phyloP scores from a whole-genome alignment of 139 green algal species.

The Nannochloris sp. region DNA sequence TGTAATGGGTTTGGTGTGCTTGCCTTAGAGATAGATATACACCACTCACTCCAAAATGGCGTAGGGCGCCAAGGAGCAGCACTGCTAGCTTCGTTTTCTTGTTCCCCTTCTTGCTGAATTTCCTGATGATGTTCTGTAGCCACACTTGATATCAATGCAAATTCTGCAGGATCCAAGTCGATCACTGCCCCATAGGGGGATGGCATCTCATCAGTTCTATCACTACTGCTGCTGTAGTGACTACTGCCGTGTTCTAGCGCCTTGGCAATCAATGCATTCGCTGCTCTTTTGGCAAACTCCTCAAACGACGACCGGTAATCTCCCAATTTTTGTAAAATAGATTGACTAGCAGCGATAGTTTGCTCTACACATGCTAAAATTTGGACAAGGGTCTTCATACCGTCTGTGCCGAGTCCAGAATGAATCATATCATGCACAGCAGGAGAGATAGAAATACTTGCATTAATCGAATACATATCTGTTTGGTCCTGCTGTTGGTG shows the following conservation, averaged over 20 bases:
- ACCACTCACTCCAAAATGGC: neutral
- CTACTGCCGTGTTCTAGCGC: neutral
- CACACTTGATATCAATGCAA: too few relatives aligned
- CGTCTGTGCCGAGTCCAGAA: neutral
- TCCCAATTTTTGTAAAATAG: slow-evolving; percentile 21
- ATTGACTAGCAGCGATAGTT: slow-evolving; percentile 15
- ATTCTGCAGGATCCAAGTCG: neutral
- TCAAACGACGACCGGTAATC: neutral
- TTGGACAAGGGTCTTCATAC: neutral
- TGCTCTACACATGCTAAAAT: slow-evolving; percentile 15
- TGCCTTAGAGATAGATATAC: neutral
- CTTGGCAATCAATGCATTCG: neutral
- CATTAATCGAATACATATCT: too few relatives aligned
- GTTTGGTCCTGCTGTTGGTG: neutral
- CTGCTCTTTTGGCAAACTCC: neutral
- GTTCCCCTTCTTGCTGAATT: neutral
- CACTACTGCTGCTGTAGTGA: too few relatives aligned
- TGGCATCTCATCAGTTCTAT: neutral
- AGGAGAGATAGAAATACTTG: neutral
- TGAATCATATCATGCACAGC: slow-evolving; percentile 7
- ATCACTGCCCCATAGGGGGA: neutral
- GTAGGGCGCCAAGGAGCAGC: neutral
- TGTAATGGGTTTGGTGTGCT: neutral
- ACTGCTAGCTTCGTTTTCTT: too few relatives aligned
- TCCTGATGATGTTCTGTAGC: slow-evolving; percentile 6